Percentiles rank a stretch among this genome's conserved stretches.
Evolutionary conservation across 169 alveolate species (phyloP).

Genomic region (Cryptosporidium parvum): DNA sequence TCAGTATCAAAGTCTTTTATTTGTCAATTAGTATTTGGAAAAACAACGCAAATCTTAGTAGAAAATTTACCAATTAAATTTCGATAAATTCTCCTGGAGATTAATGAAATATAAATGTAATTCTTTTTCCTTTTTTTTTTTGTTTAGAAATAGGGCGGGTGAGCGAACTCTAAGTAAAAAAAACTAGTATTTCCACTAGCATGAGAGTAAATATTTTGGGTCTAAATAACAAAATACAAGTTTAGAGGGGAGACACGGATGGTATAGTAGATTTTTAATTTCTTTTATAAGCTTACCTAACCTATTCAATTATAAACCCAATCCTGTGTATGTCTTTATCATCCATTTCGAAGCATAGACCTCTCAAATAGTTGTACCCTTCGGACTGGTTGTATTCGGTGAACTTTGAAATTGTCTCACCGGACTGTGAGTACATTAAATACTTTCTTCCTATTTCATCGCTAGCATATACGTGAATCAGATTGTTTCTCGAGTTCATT

Average conservation of each 20-base stretch:
- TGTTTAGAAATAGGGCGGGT: background rate
- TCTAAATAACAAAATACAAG: background rate
- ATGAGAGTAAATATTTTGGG: background rate
- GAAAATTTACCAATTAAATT: background rate
- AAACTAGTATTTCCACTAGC: too few relatives aligned
- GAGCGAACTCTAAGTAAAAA: background rate
- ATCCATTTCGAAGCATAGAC: conserved; percentile 61
- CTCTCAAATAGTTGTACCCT: conserved; percentile 29
- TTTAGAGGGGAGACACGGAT: background rate
- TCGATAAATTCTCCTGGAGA: background rate
- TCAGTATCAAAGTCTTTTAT: background rate
- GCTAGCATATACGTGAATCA: conserved; percentile 42
- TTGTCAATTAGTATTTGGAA: background rate
- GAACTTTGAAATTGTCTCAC: conserved; percentile 15
- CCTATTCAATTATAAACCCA: conserved; percentile 71
- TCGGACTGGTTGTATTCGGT: conserved; percentile 52
- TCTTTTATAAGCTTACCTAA: background rate
- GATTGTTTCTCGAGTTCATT: background rate
- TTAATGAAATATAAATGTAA: too few relatives aligned
- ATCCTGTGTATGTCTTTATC: conserved; percentile 21
- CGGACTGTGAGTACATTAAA: background rate
- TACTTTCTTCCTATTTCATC: conserved; percentile 56
- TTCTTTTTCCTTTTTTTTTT: too few relatives aligned
- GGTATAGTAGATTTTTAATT: background rate
- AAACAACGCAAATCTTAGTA: background rate